These are phyloP conservation scores for Moricandia moricandioides DNA, from an alignment of 345 rosid species.

Conservation along the genomic window DNA sequence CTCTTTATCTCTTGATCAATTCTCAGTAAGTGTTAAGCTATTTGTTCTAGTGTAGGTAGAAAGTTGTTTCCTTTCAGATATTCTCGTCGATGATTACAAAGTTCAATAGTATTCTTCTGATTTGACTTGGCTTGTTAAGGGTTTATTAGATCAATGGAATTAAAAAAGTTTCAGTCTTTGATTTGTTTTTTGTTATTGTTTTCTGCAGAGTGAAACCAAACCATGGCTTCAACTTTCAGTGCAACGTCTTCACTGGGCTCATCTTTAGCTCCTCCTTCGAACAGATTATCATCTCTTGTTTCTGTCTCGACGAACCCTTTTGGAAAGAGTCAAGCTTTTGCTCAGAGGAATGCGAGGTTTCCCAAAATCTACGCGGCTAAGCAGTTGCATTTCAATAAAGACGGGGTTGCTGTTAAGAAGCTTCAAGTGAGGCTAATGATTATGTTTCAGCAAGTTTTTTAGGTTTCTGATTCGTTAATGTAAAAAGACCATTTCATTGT, in stretches of 20 bases:
- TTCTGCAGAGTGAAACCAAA: neutral
- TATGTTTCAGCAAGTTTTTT: neutral
- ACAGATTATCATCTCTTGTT: constrained; percentile 63
- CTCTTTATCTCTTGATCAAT: neutral
- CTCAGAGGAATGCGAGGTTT: constrained; percentile 46
- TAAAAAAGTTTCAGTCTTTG: neutral
- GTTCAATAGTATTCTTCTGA: constrained; percentile 1
- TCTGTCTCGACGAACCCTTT: constrained; percentile 58
- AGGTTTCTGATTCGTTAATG: neutral
- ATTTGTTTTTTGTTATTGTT: neutral
- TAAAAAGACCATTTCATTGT: constrained; percentile 10
- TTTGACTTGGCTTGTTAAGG: neutral
- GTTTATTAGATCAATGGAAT: neutral
- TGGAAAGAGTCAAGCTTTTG: constrained; percentile 44
- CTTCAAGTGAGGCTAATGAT: constrained; percentile 60
- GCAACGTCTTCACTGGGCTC: constrained; percentile 59
- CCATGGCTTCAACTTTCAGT: constrained; percentile 71
- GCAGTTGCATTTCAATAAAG: constrained; percentile 87
- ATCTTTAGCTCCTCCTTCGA: constrained; percentile 58
- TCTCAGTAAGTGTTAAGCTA: neutral
- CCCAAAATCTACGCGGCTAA: constrained; percentile 77
- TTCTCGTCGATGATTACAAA: constrained; percentile 28
- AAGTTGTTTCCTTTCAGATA: constrained; percentile 13
- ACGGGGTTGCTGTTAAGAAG: constrained; percentile 76
- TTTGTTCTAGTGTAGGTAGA: neutral